Evolutionary conservation across 352 stramenopile species (phyloP).

Genomic region (Phytophthora melonis): DNA sequence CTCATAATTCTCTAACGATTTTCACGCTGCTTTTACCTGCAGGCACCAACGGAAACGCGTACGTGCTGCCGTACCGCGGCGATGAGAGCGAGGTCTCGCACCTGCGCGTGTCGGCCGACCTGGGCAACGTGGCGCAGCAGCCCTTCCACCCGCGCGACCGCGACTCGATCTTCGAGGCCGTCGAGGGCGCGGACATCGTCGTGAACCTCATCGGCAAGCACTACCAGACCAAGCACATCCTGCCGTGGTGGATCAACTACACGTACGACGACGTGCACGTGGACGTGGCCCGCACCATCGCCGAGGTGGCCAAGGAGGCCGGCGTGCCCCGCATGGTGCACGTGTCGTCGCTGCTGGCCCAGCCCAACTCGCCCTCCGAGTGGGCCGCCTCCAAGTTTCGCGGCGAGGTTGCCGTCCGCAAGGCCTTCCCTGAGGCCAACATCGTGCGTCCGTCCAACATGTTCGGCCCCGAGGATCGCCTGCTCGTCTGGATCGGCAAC

Average conservation of each 20-base stretch:
- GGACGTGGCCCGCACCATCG: slow-evolving; percentile 87
- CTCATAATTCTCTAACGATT: not conserved
- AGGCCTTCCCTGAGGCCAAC: slow-evolving; percentile 95
- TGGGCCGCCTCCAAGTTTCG: slow-evolving; percentile 90
- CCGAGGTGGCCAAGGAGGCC: slow-evolving; percentile 82
- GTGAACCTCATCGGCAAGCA: slow-evolving; percentile 98
- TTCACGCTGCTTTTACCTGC: not conserved
- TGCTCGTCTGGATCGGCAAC: slow-evolving; percentile 94
- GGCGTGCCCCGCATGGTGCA: slow-evolving; percentile 83
- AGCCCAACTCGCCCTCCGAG: slow-evolving; percentile 84
- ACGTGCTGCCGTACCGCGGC: slow-evolving; percentile 92
- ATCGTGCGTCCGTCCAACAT: slow-evolving; percentile 96
- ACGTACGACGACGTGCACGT: slow-evolving; percentile 97
- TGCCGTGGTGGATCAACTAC: slow-evolving; percentile 96
- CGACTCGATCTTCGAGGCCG: slow-evolving; percentile 93
- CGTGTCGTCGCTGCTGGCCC: slow-evolving; percentile 83
- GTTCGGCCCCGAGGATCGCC: slow-evolving; percentile 96
- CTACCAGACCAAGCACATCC: slow-evolving; percentile 96
- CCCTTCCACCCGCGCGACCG: slow-evolving; percentile 91
- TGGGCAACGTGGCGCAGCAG: slow-evolving; percentile 90
- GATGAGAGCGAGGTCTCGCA: slow-evolving; percentile 95
- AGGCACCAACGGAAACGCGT: slow-evolving; percentile 82
- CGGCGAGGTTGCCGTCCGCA: slow-evolving; percentile 86
- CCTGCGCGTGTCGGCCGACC: slow-evolving; percentile 94
- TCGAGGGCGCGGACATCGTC: slow-evolving; percentile 95